Evolutionary conservation across 495 filamentous ascomycete genomes (phyloP).

Genomic region (Penicillium bovifimosum): DNA sequence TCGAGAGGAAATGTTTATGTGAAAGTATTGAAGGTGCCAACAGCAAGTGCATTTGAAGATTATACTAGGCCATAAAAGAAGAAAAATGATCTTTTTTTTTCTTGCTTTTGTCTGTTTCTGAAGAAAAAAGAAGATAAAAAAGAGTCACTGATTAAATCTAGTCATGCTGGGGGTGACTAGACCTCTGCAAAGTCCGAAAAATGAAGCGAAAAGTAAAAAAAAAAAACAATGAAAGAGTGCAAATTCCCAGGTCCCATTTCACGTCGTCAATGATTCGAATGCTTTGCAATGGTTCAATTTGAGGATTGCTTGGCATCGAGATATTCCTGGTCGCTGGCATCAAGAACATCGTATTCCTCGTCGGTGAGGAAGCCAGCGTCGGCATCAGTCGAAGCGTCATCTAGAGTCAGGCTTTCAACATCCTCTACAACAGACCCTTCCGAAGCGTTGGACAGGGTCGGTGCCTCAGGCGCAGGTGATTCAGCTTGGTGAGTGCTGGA

Average conservation of each 20-base stretch:
- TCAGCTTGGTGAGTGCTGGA: slow-evolving; percentile 65
- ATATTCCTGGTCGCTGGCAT: slow-evolving; percentile 90
- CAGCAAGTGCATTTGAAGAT: slow-evolving; percentile 4
- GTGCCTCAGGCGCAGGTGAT: slow-evolving; percentile 26
- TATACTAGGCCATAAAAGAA: not conserved
- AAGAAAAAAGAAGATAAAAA: slow-evolving; percentile 8
- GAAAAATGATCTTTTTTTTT: not conserved
- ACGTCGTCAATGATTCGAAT: slow-evolving; percentile 8
- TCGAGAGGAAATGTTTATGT: not conserved
- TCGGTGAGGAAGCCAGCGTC: slow-evolving; percentile 81
- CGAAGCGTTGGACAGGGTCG: slow-evolving; percentile 34
- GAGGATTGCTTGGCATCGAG: slow-evolving; percentile 40
- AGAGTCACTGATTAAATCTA: slow-evolving; percentile 5
- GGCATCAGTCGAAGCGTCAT: slow-evolving; percentile 51
- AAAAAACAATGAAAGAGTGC: slow-evolving; percentile 14
- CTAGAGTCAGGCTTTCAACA: slow-evolving; percentile 59
- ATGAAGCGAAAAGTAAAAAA: slow-evolving; percentile 14
- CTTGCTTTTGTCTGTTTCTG: slow-evolving; percentile 7
- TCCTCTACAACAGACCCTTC: slow-evolving; percentile 58
- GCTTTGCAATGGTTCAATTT: slow-evolving; percentile 9
- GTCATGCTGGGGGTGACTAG: slow-evolving; percentile 2
- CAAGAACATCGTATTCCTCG: slow-evolving; percentile 95
- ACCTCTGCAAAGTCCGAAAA: slow-evolving; percentile 12
- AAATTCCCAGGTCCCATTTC: slow-evolving; percentile 22
- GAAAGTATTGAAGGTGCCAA: not conserved